Conservation (phyloP, 2,329 filamentous ascomycete species). For the Exophiala calicioides region DNA sequence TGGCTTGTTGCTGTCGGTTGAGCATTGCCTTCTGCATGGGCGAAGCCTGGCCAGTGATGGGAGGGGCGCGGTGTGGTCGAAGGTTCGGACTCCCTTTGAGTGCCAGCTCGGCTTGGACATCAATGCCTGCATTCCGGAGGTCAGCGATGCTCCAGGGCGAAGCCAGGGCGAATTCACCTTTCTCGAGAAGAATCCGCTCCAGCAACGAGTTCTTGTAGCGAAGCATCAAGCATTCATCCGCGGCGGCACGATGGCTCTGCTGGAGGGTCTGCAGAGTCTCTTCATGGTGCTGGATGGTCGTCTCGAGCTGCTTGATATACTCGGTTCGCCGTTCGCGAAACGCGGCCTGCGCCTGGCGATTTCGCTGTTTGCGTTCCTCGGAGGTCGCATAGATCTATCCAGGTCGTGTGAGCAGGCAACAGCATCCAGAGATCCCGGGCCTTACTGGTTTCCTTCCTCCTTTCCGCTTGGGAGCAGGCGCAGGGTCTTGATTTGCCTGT, state of each 20-base stretch:
- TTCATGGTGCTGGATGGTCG: constrained; percentile 95
- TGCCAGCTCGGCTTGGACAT: constrained; percentile 92
- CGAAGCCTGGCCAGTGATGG: constrained; percentile 69
- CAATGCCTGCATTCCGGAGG: constrained; percentile 66
- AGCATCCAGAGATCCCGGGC: constrained; percentile 32
- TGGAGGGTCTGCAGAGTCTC: constrained; percentile 89
- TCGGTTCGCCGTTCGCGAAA: constrained; percentile 96
- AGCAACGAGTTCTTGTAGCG: constrained; percentile 97
- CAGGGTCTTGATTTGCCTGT: constrained; percentile 39
- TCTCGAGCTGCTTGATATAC: constrained; percentile 98
- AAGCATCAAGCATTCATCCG: constrained; percentile 96
- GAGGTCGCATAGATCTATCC: constrained; percentile 94
- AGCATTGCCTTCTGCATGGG: constrained; percentile 78
- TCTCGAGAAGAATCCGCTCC: constrained; percentile 92
- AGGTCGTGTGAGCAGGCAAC: constrained; percentile 6
- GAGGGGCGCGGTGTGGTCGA: constrained; percentile 56
- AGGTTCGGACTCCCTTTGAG: constrained; percentile 87
- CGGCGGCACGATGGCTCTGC: constrained; percentile 88
- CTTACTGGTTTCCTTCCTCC: constrained; percentile 94
- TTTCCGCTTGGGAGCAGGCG: constrained; percentile 79
- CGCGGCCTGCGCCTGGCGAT: constrained; percentile 93
- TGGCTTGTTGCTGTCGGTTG: constrained; percentile 63
- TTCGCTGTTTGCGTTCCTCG: constrained; percentile 96
- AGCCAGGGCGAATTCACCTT: constrained; percentile 61
- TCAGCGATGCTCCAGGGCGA: neutral